Percentiles rank a stretch among this genome's conserved stretches.
Evolutionary conservation across 345 rosid genomes (phyloP).

Genomic region (Populus davidiana): DNA sequence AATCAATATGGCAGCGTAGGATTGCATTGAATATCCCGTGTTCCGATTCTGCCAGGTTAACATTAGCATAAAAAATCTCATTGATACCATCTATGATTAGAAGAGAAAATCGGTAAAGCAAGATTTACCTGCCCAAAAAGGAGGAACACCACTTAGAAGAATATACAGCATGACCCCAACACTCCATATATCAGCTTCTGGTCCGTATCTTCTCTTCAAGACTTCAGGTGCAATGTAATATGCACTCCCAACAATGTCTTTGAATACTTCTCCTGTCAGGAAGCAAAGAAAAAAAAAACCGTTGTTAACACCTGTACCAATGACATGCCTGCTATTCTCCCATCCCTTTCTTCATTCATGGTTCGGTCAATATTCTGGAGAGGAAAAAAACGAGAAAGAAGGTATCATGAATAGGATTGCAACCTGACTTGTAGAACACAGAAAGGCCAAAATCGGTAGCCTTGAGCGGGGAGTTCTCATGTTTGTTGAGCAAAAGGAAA

Average conservation of each 20-base stretch:
- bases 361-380: background rate
- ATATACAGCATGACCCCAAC: conserved; percentile 81
- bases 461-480: conserved; percentile 79
- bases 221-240: conserved; percentile 96
- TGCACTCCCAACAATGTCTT: conserved; percentile 75
- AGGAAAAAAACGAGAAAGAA: background rate
- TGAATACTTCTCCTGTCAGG: conserved; percentile 55
- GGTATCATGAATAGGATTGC: background rate
- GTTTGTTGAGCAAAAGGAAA: conserved; percentile 70
- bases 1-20: conserved; percentile 71
- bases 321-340: background rate
- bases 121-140: conserved; percentile 85
- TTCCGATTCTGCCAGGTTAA: conserved; percentile 62
- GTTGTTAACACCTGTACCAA: background rate
- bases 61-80: background rate
- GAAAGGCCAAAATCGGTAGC: conserved; percentile 92
- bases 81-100: background rate
- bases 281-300: background rate
- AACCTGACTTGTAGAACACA: conserved; percentile 88
- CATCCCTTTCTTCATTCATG: background rate
- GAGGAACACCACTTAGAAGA: conserved; percentile 86
- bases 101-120: background rate
- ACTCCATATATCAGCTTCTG: conserved; percentile 74
- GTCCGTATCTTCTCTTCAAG: conserved; percentile 82
- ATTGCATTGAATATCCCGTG: conserved; percentile 92